Conservation (phyloP, 2,329 filamentous ascomycete species). For the Verticillium nubilum region DNA sequence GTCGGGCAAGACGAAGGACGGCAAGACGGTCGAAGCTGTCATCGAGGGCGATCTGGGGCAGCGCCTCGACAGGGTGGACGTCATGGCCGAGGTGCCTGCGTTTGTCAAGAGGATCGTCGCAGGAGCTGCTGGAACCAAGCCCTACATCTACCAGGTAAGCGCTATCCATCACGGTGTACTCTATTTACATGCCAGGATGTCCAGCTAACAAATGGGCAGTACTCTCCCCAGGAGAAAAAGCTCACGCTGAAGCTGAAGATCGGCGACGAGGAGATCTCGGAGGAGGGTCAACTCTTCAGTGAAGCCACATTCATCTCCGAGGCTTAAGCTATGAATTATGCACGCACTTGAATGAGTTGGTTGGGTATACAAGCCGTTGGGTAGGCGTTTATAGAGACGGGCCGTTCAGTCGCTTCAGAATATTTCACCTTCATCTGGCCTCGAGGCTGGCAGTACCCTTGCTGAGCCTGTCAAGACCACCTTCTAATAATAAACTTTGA, state of each 20-base stretch:
- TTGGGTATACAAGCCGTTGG: background rate
- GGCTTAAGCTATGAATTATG: background rate
- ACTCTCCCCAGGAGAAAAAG: constrained; percentile 56
- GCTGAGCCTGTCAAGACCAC: constrained; percentile 9
- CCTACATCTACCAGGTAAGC: constrained; percentile 92
- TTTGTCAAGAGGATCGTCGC: constrained; percentile 95
- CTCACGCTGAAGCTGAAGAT: constrained; percentile 77
- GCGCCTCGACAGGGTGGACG: constrained; percentile 77
- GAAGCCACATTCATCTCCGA: constrained; percentile 86
- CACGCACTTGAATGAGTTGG: background rate
- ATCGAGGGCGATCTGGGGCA: constrained; percentile 65
- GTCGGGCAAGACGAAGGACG: constrained; percentile 72
- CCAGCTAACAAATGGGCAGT: constrained; percentile 45
- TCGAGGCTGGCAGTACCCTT: background rate
- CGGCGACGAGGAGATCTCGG: constrained; percentile 70
- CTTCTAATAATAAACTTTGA: constrained; percentile 8
- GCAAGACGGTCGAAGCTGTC: constrained; percentile 63
- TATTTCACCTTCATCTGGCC: background rate
- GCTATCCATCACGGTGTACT: no score
- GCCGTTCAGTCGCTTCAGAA: background rate
- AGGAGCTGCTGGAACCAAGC: constrained; percentile 83
- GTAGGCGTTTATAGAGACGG: background rate
- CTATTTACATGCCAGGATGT: background rate
- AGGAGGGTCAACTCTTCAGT: constrained; percentile 74
- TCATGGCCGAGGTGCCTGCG: constrained; percentile 93